Evolutionary conservation across 768 basidiomycete genomes (phyloP).

Genomic region (Auricularia auricula-judae): DNA sequence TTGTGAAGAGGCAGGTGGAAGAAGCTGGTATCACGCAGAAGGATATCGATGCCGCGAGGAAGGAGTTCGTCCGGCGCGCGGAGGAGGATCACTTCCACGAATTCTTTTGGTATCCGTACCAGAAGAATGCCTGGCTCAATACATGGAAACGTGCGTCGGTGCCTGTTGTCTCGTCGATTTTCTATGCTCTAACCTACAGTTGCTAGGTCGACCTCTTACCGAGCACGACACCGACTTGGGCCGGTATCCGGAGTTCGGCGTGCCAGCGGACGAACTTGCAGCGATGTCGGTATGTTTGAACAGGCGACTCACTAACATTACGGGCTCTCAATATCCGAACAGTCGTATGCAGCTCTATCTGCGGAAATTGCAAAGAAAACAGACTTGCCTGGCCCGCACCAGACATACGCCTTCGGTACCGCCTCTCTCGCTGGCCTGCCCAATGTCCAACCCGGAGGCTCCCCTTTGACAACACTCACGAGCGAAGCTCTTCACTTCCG

Average conservation of each 20-base stretch:
- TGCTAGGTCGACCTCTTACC: slow-evolving; percentile 1
- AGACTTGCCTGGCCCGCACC: background rate
- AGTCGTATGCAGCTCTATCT: background rate
- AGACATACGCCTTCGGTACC: slow-evolving; percentile 7
- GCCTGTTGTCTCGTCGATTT: background rate
- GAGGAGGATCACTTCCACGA: slow-evolving; percentile 9
- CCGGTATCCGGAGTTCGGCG: slow-evolving; percentile 1
- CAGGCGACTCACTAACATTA: background rate
- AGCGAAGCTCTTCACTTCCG: slow-evolving; percentile 8
- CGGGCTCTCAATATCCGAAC: background rate
- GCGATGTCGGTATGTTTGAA: background rate
- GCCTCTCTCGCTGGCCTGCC: slow-evolving; percentile 6
- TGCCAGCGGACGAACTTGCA: background rate
- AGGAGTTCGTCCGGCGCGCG: slow-evolving; percentile 6
- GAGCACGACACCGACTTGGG: background rate
- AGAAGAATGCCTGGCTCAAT: slow-evolving; percentile 9
- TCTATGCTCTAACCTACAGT: too few relatives aligned
- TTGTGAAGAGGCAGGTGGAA: background rate
- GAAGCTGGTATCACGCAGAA: slow-evolving; percentile 5
- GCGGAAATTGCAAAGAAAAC: background rate
- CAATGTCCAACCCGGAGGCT: background rate
- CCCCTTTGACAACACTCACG: slow-evolving; percentile 2
- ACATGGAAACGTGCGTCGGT: slow-evolving; percentile 7
- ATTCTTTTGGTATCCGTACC: slow-evolving; percentile 11
- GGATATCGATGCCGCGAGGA: slow-evolving; percentile 6